Base-by-base conservation (phyloP, 768 basidiomycete genomes). In the Boletus huronensis region DNA sequence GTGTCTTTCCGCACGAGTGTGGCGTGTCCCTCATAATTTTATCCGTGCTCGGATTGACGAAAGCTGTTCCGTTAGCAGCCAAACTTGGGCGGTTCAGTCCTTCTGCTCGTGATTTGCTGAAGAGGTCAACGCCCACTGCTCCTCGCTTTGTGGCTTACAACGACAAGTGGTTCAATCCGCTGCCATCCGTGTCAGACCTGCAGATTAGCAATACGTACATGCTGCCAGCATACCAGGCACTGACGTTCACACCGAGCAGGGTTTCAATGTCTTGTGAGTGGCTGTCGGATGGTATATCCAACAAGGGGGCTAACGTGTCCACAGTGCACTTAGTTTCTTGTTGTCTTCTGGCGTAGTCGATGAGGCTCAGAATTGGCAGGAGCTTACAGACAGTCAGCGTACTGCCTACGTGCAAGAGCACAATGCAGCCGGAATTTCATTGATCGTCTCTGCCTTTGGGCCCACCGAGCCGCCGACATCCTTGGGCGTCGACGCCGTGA, bases 391-490 rank as follows among this genome's bases (percentile, higher is more conserved):
- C 5, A 57, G 58, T 17, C 64, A 78, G 32, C 76, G 82, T 28
- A 55, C 74, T 13, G 34, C 72, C 14, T 73, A 78, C 60, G 67
- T 81, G 55, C 57, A 75, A 0, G 73, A 79, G 53, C 84, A 84
- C 61, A 72, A 72, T 23, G 73, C 76, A 0, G 81, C 82, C 6
- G 83, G 83, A 19, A 82, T 84, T 64, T 79, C 77, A 21, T 62
- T 85, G 43, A 75, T 85, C 49, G 83, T 84, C 5, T 80, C 81
- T 42, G 74, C 72, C 4, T 84, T 84, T 57, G 80, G 80, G 6
- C 73, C 79, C 11, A 69, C 67, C 3, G 62, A 70, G 50, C 66
- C 69, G 1, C 80, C 80, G 2, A 81, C 79, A 4, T 69, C 75
- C 2, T 63, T 65, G 4, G 75, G 75, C 26, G 60, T 61, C 5